These are phyloP conservation scores for Yamadazyma oceani DNA, from an alignment of 1,139 yeast species.

Conservation along the genomic window DNA sequence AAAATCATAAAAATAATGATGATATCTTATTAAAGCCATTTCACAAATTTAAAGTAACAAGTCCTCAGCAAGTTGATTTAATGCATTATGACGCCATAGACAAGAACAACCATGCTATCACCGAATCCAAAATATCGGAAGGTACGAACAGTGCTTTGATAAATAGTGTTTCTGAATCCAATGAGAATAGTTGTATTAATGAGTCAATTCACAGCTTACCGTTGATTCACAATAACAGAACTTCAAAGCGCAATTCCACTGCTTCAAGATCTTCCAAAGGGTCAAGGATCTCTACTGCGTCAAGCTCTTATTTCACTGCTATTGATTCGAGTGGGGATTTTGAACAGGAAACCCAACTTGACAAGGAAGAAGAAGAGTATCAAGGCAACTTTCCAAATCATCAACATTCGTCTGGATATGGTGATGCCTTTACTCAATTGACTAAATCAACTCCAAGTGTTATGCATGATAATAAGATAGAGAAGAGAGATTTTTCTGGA, in stretches of 20 bases:
- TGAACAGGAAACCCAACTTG: no score
- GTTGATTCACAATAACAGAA: not conserved
- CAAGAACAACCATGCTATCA: not conserved
- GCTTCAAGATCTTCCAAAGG: not conserved
- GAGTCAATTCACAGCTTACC: not conserved
- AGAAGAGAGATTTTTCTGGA: slow-evolving; percentile 17
- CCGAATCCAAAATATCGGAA: not conserved
- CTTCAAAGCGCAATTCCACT: no score
- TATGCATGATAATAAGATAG: slow-evolving; percentile 1
- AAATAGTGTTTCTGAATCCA: not conserved
- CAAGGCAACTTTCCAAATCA: no score
- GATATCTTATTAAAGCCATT: slow-evolving; percentile 15
- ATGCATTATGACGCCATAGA: slow-evolving; percentile 2
- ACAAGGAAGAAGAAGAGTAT: no score
- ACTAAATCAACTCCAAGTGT: slow-evolving; percentile 2
- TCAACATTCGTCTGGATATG: not conserved
- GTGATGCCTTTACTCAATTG: slow-evolving; percentile 1
- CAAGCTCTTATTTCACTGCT: not conserved
- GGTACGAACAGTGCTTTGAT: not conserved
- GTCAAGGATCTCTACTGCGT: not conserved
- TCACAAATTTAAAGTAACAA: slow-evolving; percentile 11
- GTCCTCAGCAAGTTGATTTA: slow-evolving; percentile 7
- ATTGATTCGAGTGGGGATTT: not conserved
- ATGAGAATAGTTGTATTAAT: not conserved
- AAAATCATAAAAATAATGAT: slow-evolving; percentile 1